Evolutionary conservation across 495 filamentous ascomycete genomes (phyloP), one percentile per base, ranked within the genome.

Genomic region (Podospora sp.): DNA sequence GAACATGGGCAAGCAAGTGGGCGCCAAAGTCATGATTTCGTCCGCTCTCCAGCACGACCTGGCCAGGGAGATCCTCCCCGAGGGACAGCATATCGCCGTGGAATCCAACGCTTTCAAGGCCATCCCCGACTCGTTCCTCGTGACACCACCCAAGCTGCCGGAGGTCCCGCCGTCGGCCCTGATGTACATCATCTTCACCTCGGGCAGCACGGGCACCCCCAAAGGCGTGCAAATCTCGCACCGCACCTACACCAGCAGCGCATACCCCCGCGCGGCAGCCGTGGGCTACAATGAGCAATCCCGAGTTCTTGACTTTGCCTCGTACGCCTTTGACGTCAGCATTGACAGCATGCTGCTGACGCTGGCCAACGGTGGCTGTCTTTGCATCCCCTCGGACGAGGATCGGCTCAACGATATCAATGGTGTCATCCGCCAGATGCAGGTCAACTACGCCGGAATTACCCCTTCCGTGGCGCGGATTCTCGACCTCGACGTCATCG

Each of bases 131-230:
- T 46, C 40, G 5, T 18, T 46, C 9, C 40, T 12, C 40, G 2
- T 6, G 40, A 14, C 40, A 6, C 57, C 36, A 18, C 49, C 16
- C 21, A 71, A 40, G 6, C 57, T 62, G 14, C 60, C 18, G 20
- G 57, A 33, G 6, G 72, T 69, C 11, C 36, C 60, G 1, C 62
- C 73, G 0, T 65, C 56, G 0, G 62, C 75, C 21, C 27, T 69
- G 6, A 60, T 70, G 21, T 91, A 86, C 69, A 75, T 88, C 25
- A 77, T 87, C 9, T 89, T 86, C 69, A 89, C 87, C 0, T 83
- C 84, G 65, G 88, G 88, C 1, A 84, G 80, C 27, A 90, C 87
- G 0, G 88, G 88, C 1, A 81, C 81, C 2, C 85, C 88, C 0
- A 76, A 78, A 60, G 64, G 83, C 20, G 73, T 85, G 24, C 64